A percentile compares a stretch with the other conserved stretches of the same genome.
phyloP scores from a whole-genome alignment of 495 filamentous ascomycete species.

The Tricharina praecox region DNA sequence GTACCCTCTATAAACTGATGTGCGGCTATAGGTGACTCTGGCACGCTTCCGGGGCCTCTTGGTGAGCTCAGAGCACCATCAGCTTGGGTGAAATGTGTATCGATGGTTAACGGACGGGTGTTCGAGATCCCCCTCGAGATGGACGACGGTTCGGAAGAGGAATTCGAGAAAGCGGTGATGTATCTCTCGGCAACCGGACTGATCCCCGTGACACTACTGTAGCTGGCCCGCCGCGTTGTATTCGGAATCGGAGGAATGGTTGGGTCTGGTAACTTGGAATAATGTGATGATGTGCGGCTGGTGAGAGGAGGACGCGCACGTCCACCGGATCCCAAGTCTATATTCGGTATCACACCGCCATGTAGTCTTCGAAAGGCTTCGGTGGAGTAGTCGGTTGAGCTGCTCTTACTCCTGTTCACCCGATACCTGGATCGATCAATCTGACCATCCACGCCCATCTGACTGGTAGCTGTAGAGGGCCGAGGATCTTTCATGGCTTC shows the following conservation, averaged over 20 bases:
- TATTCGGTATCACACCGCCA: background rate
- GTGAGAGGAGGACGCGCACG: conserved; percentile 2
- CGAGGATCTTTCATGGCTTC: background rate
- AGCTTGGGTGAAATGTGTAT: background rate
- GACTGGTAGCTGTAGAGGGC: background rate
- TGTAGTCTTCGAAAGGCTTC: background rate
- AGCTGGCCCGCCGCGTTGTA: background rate
- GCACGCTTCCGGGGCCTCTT: background rate
- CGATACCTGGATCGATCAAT: background rate
- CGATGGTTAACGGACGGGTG: background rate
- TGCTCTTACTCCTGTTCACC: conserved; percentile 4
- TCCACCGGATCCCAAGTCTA: background rate
- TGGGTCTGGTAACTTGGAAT: background rate
- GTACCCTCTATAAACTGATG: background rate
- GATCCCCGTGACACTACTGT: conserved; percentile 7
- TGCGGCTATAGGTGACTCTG: conserved; percentile 1
- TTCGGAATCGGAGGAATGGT: background rate
- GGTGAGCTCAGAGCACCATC: conserved; percentile 5
- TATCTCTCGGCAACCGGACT: conserved; percentile 1
- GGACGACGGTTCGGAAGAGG: background rate
- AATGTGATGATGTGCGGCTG: conserved; percentile 2
- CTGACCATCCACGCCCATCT: conserved; percentile 5
- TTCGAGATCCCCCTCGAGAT: background rate
- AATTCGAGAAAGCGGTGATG: background rate
- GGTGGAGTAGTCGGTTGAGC: conserved; percentile 2